Evolutionary conservation across 1,139 yeast genomes (phyloP), one percentile per base, ranked within the genome.

Genomic region (Scheffersomyces insectosa): DNA sequence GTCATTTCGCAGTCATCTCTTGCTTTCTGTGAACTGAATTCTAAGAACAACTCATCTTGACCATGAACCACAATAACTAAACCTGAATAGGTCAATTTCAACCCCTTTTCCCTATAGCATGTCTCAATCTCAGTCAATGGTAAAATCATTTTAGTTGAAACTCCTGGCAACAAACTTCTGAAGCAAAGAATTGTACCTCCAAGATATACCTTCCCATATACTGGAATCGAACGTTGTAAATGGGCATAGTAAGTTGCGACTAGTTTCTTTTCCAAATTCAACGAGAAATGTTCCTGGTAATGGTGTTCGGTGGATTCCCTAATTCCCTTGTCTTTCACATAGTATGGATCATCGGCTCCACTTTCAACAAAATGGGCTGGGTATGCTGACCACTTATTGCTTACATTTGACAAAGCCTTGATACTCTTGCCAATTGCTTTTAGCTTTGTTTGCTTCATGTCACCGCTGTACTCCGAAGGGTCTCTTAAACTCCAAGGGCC

Each of bases 171-270:
- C 37, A 88, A 69, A 41, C 96, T 85, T 46, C 95, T 72, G 63
- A 87, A 91, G 50, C 97, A 90, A 13, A 91, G 59, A 47, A 76
- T 80, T 31, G 72, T 73, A 23, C 75, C 71, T 1, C 96, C 88
- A 14, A 91, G 58, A 56, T 89, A 89, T 3, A 91, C 58, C 57
- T 88, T 88, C 3, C 98, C 98, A 63, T 87, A 88, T 4, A 85
- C 70, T 0, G 97, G 96, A 13, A 88, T 65, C 2, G 86, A 78
- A 49, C 86, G 79, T 47, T 79, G 83, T 27, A 90, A 63, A 62
- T 88, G 88, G 6, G 87, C 77, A 56, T 80, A 84, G 57, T 88
- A 91, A 1, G 89, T 75, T 0, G 96, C 83, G 1, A 84, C 63
- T 43, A 91, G 68, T 6, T 61, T 60, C 37, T 79, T 82, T 3